phyloP scores from a whole-genome alignment of 306 rosid species.

The Castanea crenata region DNA sequence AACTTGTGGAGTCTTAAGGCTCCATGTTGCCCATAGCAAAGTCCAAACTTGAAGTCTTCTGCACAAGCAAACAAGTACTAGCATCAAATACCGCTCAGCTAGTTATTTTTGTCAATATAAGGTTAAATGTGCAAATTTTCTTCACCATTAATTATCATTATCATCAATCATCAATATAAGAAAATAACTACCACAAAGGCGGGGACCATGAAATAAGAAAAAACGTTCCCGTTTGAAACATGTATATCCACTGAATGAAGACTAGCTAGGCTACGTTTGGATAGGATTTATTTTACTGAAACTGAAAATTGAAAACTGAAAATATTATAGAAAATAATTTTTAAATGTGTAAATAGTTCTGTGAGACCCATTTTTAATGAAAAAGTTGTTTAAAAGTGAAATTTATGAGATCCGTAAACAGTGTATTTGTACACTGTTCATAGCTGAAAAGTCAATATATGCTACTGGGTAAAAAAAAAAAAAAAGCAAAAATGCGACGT shows the following conservation, averaged over 20 bases:
- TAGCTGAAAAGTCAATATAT: too few relatives aligned
- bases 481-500: too few relatives aligned
- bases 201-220: neutral
- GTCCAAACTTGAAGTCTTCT: conserved; percentile 13
- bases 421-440: too few relatives aligned
- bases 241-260: neutral
- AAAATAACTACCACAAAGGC: conserved; percentile 1
- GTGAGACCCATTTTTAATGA: too few relatives aligned
- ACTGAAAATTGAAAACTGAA: too few relatives aligned
- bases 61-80: conserved; percentile 18
- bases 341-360: too few relatives aligned
- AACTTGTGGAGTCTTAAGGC: conserved; percentile 1
- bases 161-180: neutral
- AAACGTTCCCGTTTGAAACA: neutral
- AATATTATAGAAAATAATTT: too few relatives aligned
- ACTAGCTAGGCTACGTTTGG: too few relatives aligned
- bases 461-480: too few relatives aligned
- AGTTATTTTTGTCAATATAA: neutral
- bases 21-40: conserved; percentile 11
- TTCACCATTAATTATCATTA: neutral
- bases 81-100: conserved; percentile 6
- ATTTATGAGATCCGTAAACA: too few relatives aligned
- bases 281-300: too few relatives aligned
- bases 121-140: neutral
- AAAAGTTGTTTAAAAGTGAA: too few relatives aligned